Evolutionary conservation across 331 rosid species (phyloP).

Genomic region (Quercus lobata): DNA sequence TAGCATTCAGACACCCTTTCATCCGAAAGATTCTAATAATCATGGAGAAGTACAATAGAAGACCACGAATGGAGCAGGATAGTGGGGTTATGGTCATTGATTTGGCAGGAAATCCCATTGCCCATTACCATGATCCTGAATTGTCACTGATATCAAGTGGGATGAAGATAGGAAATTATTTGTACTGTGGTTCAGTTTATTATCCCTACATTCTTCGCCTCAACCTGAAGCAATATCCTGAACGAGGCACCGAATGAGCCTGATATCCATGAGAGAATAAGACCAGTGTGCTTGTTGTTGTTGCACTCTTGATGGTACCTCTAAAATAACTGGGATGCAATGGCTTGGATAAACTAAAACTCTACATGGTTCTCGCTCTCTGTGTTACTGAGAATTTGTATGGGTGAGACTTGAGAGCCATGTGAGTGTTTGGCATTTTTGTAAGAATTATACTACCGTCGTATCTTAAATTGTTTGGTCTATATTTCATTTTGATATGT

Average conservation of each 20-base stretch:
- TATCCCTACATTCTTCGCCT: conserved; percentile 44
- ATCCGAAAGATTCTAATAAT: conserved; percentile 46
- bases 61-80: conserved; percentile 15
- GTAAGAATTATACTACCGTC: too few species aligned
- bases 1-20: conserved; percentile 34
- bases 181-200: conserved; percentile 47
- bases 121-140: conserved; percentile 36
- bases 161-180: conserved; percentile 42
- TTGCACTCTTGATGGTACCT: not conserved
- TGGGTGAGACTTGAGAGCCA: too few species aligned
- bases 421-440: too few species aligned
- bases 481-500: too few species aligned
- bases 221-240: conserved; percentile 34
- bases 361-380: not conserved
- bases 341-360: not conserved
- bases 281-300: not conserved
- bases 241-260: not conserved
- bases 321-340: too few species aligned
- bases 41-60: conserved; percentile 4
- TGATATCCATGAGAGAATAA: too few species aligned
- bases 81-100: conserved; percentile 52
- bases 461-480: too few species aligned
- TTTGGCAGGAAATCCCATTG: conserved; percentile 37
- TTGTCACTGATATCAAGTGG: conserved; percentile 39
- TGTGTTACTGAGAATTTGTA: not conserved